A percentile compares a stretch with the other conserved stretches of the same genome.
Conservation (phyloP, 805 yeast genomes). For the Starmerella apicola region DNA sequence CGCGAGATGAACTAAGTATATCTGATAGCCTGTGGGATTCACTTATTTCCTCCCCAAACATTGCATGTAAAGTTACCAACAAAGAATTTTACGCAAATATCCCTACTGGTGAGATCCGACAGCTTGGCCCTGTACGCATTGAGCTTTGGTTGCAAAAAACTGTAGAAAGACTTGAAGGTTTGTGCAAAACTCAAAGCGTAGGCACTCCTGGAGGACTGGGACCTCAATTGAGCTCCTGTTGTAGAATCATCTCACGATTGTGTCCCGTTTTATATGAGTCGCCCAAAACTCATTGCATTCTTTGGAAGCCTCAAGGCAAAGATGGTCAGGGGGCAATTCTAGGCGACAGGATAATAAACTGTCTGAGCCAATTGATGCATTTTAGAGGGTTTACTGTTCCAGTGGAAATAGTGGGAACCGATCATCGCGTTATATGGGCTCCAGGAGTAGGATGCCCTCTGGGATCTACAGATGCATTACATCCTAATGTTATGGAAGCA, state of each 20-base stretch:
- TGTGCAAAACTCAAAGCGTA: slow-evolving; percentile 24
- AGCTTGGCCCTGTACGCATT: slow-evolving; percentile 46
- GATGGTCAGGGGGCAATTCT: slow-evolving; percentile 35
- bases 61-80: slow-evolving; percentile 36
- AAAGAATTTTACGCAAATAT: slow-evolving; percentile 35
- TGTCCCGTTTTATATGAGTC: slow-evolving; percentile 59
- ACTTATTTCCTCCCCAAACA: slow-evolving; percentile 41
- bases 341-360: slow-evolving; percentile 27
- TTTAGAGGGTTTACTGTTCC: slow-evolving; percentile 44
- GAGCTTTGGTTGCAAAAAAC: slow-evolving; percentile 37
- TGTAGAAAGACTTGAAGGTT: slow-evolving; percentile 27
- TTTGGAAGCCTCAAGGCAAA: slow-evolving; percentile 7
- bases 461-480: slow-evolving; percentile 22
- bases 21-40: slow-evolving; percentile 27
- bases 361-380: slow-evolving; percentile 40
- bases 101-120: slow-evolving; percentile 46
- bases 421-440: slow-evolving; percentile 47
- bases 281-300: slow-evolving; percentile 7
- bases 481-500: slow-evolving; percentile 27
- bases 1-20: too few species aligned
- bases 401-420: slow-evolving; percentile 3
- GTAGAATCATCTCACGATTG: slow-evolving; percentile 51
- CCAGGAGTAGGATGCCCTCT: slow-evolving; percentile 52
- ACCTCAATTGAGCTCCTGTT: slow-evolving; percentile 42
- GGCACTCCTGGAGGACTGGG: slow-evolving; percentile 17